Conservation (phyloP, 83 land plant species). For the Diphasiastrum complanatum region DNA sequence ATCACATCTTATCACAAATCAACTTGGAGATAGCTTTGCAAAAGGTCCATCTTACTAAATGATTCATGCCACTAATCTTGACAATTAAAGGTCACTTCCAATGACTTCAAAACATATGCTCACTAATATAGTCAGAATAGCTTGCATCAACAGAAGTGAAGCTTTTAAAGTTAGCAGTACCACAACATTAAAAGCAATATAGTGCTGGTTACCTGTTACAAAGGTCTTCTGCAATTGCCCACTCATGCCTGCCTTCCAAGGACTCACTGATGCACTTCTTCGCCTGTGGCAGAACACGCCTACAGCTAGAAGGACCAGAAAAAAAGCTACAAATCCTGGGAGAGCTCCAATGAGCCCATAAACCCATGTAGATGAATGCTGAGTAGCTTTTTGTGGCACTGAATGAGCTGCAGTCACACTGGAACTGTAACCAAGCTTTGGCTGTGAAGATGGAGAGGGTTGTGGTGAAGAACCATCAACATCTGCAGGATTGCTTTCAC, state of each 20-base stretch:
- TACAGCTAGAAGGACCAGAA: not conserved
- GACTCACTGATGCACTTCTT: constrained; percentile 46
- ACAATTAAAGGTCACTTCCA: too few species aligned
- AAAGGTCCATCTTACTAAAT: not conserved
- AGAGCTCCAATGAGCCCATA: not conserved
- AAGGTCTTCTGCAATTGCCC: constrained; percentile 44
- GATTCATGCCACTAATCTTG: too few species aligned
- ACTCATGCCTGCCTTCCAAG: constrained; percentile 69
- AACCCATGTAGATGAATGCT: not conserved
- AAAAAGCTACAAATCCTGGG: not conserved
- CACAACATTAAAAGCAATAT: constrained; percentile 7
- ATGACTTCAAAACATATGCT: too few species aligned
- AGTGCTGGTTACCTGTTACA: constrained; percentile 46
- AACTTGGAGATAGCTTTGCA: constrained; percentile 1
- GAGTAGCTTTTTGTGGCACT: not conserved
- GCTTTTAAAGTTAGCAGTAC: not conserved
- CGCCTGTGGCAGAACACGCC: constrained; percentile 33
- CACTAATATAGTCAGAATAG: constrained; percentile 1
- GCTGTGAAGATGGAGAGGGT: not conserved
- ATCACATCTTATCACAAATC: constrained; percentile 4
- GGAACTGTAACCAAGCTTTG: not conserved
- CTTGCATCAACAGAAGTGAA: not conserved
- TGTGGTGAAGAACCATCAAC: not conserved
- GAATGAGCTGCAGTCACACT: not conserved
- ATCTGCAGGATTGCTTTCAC: not conserved